These are phyloP conservation scores for Lachancea cidri DNA, from an alignment of 805 yeast genomes.

Conservation along the genomic window DNA sequence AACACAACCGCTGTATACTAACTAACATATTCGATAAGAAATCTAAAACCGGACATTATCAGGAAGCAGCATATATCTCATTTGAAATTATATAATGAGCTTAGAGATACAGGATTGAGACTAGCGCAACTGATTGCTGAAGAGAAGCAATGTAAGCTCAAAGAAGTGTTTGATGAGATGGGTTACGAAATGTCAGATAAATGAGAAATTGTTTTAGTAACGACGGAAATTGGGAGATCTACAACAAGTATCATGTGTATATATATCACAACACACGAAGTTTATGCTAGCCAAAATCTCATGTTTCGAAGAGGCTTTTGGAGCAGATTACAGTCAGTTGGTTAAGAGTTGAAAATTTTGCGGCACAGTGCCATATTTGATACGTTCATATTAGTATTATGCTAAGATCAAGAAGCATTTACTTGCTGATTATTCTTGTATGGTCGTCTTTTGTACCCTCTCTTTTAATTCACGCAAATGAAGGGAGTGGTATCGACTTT, in stretches of 20 bases:
- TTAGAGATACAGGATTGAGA: conserved; percentile 55
- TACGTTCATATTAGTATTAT: neutral
- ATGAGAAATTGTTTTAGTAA: neutral
- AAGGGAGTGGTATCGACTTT: neutral
- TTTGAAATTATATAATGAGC: conserved; percentile 55
- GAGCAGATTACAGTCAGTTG: too few species aligned
- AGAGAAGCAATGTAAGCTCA: conserved; percentile 43
- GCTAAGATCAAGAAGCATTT: conserved; percentile 2
- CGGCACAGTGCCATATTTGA: too few species aligned
- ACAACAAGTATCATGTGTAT: too few species aligned
- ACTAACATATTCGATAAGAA: too few species aligned
- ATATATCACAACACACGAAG: neutral
- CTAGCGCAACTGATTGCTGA: conserved; percentile 57
- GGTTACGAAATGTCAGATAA: conserved; percentile 30
- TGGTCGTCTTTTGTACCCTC: neutral
- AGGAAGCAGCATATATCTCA: conserved; percentile 48
- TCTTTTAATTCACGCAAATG: neutral
- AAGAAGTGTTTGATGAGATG: conserved; percentile 50
- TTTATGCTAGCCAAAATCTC: neutral
- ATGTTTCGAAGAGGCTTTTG: neutral
- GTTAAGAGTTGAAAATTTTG: too few species aligned
- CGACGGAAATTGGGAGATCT: neutral
- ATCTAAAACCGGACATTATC: conserved; percentile 36
- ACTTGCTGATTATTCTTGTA: conserved; percentile 1
- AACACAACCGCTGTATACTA: too few species aligned